Base-by-base conservation (phyloP, 257 asterid species). In the Przewalskia tangutica region DNA sequence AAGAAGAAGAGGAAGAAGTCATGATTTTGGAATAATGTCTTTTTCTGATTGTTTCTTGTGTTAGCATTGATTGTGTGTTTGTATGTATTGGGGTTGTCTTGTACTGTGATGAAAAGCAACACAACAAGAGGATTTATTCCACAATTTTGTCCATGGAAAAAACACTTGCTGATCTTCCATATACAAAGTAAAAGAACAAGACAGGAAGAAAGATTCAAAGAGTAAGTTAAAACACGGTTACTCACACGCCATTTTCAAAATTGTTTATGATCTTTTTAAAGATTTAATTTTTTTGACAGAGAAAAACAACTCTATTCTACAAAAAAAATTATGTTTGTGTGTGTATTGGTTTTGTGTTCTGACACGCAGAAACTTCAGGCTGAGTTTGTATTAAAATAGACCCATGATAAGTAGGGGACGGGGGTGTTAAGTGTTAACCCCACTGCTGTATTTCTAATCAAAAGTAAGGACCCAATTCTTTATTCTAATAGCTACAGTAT, bases 71-170 rank as follows among this genome's bases (percentile, higher is more conserved):
- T 84, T 86, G 90, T 50, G 11, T 84, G 89, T 89, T 89, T 91
- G 98, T 85, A 87, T 83, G 90, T 89, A 89, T 90, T 84, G 81
- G 78, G 48, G 87, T 87, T 88, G 97, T 89, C 89, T 84, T 84
- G 58, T 78, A 88, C 89, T 86, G 84, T 83, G 80, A 81, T 54
- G 84, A 87, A 64, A 60, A 83, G 44, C 79, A 70, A 77, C 44
- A 75, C 54, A 81, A 85, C 76, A 87, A 62, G 68, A 83, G 80
- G 68, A 81, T 87, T 88, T 90, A 86, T 91, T 88, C 92, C 90
- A 79, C 80, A 80, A 23, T 82, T 91, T 90, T 89, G 93, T 93
- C 94, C 88, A 87, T 88, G 89, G 90, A 88, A 86, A 59, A 77
- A 85, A 66, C 84, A 54, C 75, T 86, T 58, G 78, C 82, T 67